Base-by-base conservation (phyloP, 2,329 filamentous ascomycete species). In the Epichloe hybrida region DNA sequence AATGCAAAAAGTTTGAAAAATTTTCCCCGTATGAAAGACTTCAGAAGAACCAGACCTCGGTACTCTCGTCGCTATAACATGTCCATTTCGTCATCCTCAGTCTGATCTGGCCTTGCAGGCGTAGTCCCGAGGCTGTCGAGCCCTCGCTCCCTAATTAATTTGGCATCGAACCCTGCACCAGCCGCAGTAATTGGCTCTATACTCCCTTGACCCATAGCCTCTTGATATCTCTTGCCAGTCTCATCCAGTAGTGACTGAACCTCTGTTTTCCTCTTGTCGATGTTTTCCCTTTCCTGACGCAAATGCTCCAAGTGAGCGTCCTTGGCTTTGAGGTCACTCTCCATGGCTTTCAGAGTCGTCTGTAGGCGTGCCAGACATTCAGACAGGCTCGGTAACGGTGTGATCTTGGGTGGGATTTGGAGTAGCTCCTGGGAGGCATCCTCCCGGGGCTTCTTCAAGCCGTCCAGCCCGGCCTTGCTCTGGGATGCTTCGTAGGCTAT, bases 401-500 rank as follows among this genome's bases (percentile, higher is more conserved):
- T 83, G 60, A 95, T 86, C 54, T 80, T 83, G 3, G 87, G 79
- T 0, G 84, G 85, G 2, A 82, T 81, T 51, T 74, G 80, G 4
- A 76, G 66, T 11, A 72, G 46, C 15, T 64, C 60, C 20, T 72
- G 63, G 56, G 65, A 57, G 37, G 65, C 57, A 27, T 64, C 62
- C 40, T 62, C 60, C 27, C 50, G 54, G 13, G 63, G 71, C 59
- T 73, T 74, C 60, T 72, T 75, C 21, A 85, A 61, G 0, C 82
- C 85, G 59, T 91, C 90, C 70, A 93, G 84, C n/a, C 88, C 91
- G 3, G 87, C 86, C 20, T 85, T 79, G 8, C 87, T 90, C 69
- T 97, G 91, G 4, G 87, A 84, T 11, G 82, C 80, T 66, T 95
- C 90, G 67, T 95, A 97, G 0, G 88, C 90, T 2, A 84, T 87